phyloP scores from a whole-genome alignment of 768 basidiomycete genomes.

The Suillus americanus region DNA sequence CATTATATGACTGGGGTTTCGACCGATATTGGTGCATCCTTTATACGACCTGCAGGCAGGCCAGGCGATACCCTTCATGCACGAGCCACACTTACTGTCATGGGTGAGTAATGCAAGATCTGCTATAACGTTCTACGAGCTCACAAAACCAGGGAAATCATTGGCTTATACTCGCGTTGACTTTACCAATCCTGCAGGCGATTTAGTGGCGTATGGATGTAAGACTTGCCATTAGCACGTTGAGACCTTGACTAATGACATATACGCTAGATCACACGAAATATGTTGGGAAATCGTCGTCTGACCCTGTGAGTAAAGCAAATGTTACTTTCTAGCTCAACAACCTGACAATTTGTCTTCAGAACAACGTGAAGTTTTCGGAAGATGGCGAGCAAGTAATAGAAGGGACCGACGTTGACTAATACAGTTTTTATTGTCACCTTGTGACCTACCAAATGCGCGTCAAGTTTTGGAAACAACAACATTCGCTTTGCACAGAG shows the following conservation, averaged over 20 bases:
- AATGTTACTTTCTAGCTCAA: neutral
- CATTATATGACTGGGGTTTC: conserved; percentile 89
- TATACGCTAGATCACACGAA: conserved; percentile 72
- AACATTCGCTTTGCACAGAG: neutral
- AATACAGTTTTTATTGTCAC: neutral
- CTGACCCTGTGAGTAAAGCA: conserved; percentile 35
- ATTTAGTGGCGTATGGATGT: conserved; percentile 83
- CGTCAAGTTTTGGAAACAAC: neutral
- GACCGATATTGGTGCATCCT: conserved; percentile 77
- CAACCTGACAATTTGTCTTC: neutral
- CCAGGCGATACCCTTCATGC: conserved; percentile 65
- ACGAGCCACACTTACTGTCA: conserved; percentile 64
- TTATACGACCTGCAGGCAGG: conserved; percentile 74
- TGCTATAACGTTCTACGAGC: neutral
- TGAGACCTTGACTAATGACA: conserved; percentile 4
- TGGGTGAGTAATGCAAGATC: conserved; percentile 44
- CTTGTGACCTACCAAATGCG: neutral
- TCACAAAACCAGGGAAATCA: conserved; percentile 55
- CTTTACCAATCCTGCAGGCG: conserved; percentile 62
- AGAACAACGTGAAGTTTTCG: conserved; percentile 80
- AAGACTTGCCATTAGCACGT: conserved; percentile 26
- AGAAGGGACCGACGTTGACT: conserved; percentile 58
- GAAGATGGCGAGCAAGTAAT: conserved; percentile 72
- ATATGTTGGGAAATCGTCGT: conserved; percentile 70
- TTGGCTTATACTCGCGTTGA: conserved; percentile 82